phyloP scores from a whole-genome alignment of 805 yeast species.

The Pichia thaimueangensis region DNA sequence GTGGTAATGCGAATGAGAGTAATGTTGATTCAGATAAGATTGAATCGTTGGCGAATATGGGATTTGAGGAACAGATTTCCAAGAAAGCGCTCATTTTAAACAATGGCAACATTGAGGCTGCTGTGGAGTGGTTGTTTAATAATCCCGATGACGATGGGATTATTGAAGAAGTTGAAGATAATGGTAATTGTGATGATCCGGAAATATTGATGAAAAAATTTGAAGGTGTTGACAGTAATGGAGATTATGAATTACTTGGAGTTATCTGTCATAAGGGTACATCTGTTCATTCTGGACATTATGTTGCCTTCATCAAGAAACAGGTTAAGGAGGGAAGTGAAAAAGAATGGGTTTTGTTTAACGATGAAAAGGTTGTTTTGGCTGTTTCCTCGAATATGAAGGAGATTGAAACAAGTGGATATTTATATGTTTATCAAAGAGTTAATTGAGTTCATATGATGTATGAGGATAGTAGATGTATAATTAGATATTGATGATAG shows the following conservation, averaged over 20 bases:
- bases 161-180: conserved; percentile 31
- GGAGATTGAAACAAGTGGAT: conserved; percentile 42
- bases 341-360: conserved; percentile 67
- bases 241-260: conserved; percentile 45
- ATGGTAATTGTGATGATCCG: conserved; percentile 10
- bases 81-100: conserved; percentile 62
- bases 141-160: conserved; percentile 76
- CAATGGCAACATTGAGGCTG: conserved; percentile 57
- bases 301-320: conserved; percentile 67
- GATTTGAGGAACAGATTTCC: conserved; percentile 62
- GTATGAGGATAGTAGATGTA: no score
- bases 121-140: conserved; percentile 87
- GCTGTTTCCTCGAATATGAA: conserved; percentile 38
- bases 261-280: conserved; percentile 86
- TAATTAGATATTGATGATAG: no score
- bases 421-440: conserved; percentile 37
- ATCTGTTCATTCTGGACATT: conserved; percentile 88
- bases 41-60: conserved; percentile 61
- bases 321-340: conserved; percentile 32
- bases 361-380: conserved; percentile 81
- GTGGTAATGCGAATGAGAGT: conserved; percentile 7
- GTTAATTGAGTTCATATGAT: no score
- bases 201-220: conserved; percentile 11
- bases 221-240: background rate
- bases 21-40: conserved; percentile 31